A percentile compares a stretch with the other conserved stretches of the same genome.
Conservation (phyloP, 2,329 filamentous ascomycete genomes). For the Diaporthe vexans region DNA sequence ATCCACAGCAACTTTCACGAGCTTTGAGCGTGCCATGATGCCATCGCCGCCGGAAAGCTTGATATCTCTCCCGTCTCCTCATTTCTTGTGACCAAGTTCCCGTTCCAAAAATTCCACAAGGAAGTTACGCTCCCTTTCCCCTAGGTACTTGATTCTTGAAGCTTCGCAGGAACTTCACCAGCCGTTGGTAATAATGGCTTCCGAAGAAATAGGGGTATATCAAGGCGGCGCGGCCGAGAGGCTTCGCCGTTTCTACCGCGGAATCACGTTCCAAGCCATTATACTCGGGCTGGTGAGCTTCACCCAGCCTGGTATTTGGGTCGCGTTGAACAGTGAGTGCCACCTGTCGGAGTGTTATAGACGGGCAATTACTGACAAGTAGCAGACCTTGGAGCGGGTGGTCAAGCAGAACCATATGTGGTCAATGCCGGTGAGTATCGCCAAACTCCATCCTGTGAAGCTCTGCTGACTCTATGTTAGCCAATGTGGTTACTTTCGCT, state of each 20-base stretch:
- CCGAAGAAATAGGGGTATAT: conserved; percentile 5
- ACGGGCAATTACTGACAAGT: neutral
- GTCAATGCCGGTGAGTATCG: conserved; percentile 19
- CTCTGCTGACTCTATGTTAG: neutral
- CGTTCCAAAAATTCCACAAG: neutral
- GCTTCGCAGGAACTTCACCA: neutral
- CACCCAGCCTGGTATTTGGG: conserved; percentile 20
- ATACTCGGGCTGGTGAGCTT: conserved; percentile 30
- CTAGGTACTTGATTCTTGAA: too few relatives aligned
- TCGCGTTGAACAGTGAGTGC: conserved; percentile 23
- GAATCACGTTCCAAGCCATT: conserved; percentile 18
- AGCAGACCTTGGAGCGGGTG: conserved; percentile 17
- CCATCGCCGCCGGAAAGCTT: neutral
- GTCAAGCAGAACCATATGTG: conserved; percentile 13
- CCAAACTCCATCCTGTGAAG: neutral
- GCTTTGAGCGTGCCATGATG: conserved; percentile 23
- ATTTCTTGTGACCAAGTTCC: neutral
- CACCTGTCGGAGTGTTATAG: too few relatives aligned
- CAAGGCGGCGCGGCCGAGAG: neutral
- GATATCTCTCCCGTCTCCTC: neutral
- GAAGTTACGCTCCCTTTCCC: neutral
- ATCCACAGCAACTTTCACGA: conserved; percentile 25
- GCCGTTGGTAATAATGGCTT: neutral
- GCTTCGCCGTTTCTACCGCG: conserved; percentile 10
- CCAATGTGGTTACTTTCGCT: conserved; percentile 8